Evolutionary conservation across 1,284 basidiomycete species (phyloP), one percentile per base, ranked within the genome.

Genomic region (Anthracocystis walkeri): DNA sequence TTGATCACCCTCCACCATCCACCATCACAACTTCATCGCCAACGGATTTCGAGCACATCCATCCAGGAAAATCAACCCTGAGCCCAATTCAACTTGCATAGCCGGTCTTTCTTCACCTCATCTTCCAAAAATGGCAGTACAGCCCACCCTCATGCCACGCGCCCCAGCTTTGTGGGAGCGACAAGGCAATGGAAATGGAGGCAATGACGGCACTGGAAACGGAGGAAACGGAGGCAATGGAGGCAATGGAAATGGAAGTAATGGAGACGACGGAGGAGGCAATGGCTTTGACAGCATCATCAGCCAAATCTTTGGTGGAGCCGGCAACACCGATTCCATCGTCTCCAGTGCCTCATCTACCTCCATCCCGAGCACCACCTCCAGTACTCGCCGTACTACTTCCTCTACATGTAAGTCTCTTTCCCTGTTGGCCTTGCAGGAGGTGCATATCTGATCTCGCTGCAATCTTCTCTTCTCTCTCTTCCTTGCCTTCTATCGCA

Each of bases 121-220:
- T 38, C 14, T 14, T 42, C 38, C 33, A 25, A 54, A 4, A 31
- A 75, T 69, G 66, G 42, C 45, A 1, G 0, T 65, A 16, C 66
- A 60, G 50, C 72, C 72, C 61, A 65, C 72, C n/a, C 42, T 65
- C 14, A 51, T 50, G 20, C 66, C 72, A 20, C 62, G 66, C 8
- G 72, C 63, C 7, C 25, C 53, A 11, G 50, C 56, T 6, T 38
- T 69, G 48, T 69, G 62, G 72, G 66, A 69, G 48, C 50, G 72
- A 33, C 66, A 68, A 41, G 46, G 4, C 14, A 38, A 38, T 16
- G 35, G 35, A 10, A 38, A 38, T 16, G 10, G 29, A 29, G 29
- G 8, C 29, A 29, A 29, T 29, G 29, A 29, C 5, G 29, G 29
- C 29, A 29, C 4, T 29, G 29, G 29, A 29, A 29, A 29, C 29